phyloP scores from a whole-genome alignment of 495 filamentous ascomycete genomes.

The Tetracladium setigerum region DNA sequence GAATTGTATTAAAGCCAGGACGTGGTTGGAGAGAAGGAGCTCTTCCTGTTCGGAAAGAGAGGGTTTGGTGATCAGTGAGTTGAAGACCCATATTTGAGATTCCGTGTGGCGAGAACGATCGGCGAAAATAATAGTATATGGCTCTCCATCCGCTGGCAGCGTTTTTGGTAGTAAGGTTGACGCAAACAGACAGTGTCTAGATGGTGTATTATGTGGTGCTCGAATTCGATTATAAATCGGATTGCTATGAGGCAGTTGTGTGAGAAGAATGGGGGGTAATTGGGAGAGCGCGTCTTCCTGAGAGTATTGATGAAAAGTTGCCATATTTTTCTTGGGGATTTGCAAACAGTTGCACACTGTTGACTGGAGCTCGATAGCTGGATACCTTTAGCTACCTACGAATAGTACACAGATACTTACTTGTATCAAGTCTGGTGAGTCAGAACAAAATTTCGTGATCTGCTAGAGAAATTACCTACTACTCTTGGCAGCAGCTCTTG shows the following conservation, averaged over 20 bases:
- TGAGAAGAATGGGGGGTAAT: slow-evolving; percentile 13
- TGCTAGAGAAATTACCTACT: no score
- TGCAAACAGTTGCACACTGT: no score
- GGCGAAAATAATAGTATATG: slow-evolving; percentile 18
- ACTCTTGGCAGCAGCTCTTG: no score
- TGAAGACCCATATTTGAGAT: slow-evolving; percentile 23
- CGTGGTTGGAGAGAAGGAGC: slow-evolving; percentile 1
- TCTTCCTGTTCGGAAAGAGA: slow-evolving; percentile 3
- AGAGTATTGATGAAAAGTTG: slow-evolving; percentile 6
- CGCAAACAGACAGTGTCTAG: slow-evolving; percentile 20
- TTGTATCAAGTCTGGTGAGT: no score
- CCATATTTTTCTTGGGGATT: no score
- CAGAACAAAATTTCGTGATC: no score
- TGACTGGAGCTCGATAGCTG: no score
- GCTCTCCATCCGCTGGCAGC: neutral
- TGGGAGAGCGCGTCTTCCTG: slow-evolving; percentile 7
- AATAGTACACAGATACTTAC: no score
- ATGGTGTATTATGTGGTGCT: slow-evolving; percentile 16
- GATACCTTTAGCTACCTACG: no score
- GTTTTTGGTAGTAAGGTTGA: slow-evolving; percentile 13
- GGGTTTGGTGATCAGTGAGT: slow-evolving; percentile 8
- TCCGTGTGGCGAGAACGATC: slow-evolving; percentile 18
- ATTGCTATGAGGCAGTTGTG: slow-evolving; percentile 14
- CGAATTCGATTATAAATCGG: slow-evolving; percentile 15
- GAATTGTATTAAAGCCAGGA: slow-evolving; percentile 9